Evolutionary conservation across 2,329 filamentous ascomycete genomes (phyloP).

Genomic region (Emergomyces pasteurianus): DNA sequence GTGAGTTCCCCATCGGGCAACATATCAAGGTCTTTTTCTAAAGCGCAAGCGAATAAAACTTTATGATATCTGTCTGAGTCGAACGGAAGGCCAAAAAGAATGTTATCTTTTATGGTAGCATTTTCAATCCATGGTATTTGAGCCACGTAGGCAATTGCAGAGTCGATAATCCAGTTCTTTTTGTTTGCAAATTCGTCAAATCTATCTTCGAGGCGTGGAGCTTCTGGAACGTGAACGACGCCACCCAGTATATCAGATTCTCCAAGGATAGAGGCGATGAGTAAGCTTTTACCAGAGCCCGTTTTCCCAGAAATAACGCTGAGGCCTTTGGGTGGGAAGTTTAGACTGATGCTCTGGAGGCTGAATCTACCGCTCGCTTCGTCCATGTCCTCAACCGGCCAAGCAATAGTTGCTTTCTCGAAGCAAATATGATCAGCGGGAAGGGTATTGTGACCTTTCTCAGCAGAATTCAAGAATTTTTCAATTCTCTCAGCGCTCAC

Average conservation of each 20-base stretch:
- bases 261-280: constrained; percentile 62
- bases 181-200: constrained; percentile 50
- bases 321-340: constrained; percentile 56
- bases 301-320: constrained; percentile 68
- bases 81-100: constrained; percentile 62
- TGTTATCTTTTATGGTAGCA: constrained; percentile 64
- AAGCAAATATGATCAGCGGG: constrained; percentile 52
- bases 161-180: constrained; percentile 56
- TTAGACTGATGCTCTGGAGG: constrained; percentile 51
- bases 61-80: constrained; percentile 57
- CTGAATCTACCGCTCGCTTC: constrained; percentile 51
- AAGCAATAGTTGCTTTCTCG: constrained; percentile 56
- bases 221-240: constrained; percentile 40
- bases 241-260: constrained; percentile 60
- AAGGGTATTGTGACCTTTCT: constrained; percentile 45
- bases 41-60: constrained; percentile 59
- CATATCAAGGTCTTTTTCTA: constrained; percentile 65
- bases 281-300: constrained; percentile 63
- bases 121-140: constrained; percentile 83
- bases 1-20: constrained; percentile 66
- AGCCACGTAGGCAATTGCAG: constrained; percentile 60
- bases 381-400: constrained; percentile 53
- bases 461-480: constrained; percentile 55
- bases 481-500: constrained; percentile 64
- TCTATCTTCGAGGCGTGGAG: constrained; percentile 42